A percentile compares a stretch with the other conserved stretches of the same genome.
Evolutionary conservation across 768 basidiomycete genomes (phyloP).

Genomic region (Clitopilus passeckerianus): DNA sequence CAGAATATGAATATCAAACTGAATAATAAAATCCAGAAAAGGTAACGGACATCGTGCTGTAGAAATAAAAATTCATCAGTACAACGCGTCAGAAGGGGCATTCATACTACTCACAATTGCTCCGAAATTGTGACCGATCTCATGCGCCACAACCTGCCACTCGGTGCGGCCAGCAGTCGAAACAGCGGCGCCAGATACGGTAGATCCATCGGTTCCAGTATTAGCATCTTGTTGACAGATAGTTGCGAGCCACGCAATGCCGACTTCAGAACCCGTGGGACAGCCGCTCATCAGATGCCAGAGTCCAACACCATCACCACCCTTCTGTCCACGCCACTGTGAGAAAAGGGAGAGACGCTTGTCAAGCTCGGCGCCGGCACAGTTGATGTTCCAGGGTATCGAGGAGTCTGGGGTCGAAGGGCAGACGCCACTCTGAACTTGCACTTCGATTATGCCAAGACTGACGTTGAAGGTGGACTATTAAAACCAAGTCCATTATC

Average conservation of each 20-base stretch:
- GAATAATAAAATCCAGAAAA: constrained; percentile 3
- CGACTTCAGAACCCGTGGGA: constrained; percentile 75
- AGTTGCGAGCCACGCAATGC: constrained; percentile 86
- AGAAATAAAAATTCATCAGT: constrained; percentile 7
- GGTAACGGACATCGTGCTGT: constrained; percentile 53
- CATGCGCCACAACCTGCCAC: constrained; percentile 81
- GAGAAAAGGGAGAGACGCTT: constrained; percentile 74
- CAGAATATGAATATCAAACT: constrained; percentile 4
- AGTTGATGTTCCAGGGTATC: constrained; percentile 74
- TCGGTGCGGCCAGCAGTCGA: constrained; percentile 73
- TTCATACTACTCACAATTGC: constrained; percentile 59
- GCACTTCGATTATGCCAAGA: constrained; percentile 76
- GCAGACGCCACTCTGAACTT: constrained; percentile 67
- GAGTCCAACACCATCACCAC: constrained; percentile 71
- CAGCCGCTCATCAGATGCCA: constrained; percentile 91
- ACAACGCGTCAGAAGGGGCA: constrained; percentile 3
- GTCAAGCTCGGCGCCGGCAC: constrained; percentile 55
- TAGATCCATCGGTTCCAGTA: constrained; percentile 36
- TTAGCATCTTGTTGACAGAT: constrained; percentile 52
- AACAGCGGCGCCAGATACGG: constrained; percentile 79
- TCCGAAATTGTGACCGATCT: constrained; percentile 86
- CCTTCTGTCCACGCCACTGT: constrained; percentile 72
- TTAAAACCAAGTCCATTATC: neutral
- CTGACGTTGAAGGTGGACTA: constrained; percentile 79
- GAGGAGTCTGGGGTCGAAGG: constrained; percentile 47